A percentile compares a stretch with the other conserved stretches of the same genome.
Evolutionary conservation across 169 alveolate species (phyloP).

Genomic region (Eimeria praecox): DNA sequence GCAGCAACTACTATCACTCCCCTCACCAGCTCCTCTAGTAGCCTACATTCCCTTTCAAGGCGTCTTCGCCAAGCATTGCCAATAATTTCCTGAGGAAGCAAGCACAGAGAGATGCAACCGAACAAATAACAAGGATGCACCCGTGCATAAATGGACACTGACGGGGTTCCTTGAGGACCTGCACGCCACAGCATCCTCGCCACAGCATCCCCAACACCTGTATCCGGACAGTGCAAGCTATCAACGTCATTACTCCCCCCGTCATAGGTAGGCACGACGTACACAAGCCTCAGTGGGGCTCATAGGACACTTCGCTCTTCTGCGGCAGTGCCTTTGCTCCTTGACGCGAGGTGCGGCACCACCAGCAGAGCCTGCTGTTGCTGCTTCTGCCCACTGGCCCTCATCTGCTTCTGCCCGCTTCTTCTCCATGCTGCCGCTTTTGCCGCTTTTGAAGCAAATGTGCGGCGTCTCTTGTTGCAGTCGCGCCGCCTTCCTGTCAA

Average conservation of each 20-base stretch:
- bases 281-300: conserved; percentile 60
- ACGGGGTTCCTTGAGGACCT: neutral
- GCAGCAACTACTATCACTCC: neutral
- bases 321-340: neutral
- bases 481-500: neutral
- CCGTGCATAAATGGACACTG: neutral
- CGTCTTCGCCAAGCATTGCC: conserved; percentile 21
- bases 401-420: neutral
- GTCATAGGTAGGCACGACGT: neutral
- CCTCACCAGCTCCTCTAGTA: conserved; percentile 40
- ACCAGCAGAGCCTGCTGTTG: conserved; percentile 8
- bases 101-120: neutral
- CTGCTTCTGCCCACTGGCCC: neutral
- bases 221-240: neutral
- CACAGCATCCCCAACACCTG: neutral
- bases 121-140: neutral
- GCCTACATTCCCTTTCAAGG: conserved; percentile 48
- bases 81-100: conserved; percentile 6
- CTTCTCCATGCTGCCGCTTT: neutral
- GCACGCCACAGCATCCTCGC: neutral
- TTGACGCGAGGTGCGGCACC: neutral
- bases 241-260: neutral
- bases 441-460: neutral
- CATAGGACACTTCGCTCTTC: conserved; percentile 1
- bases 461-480: neutral